Base-by-base conservation (phyloP, 2,329 filamentous ascomycete species). In the Camillea tinctor region DNA sequence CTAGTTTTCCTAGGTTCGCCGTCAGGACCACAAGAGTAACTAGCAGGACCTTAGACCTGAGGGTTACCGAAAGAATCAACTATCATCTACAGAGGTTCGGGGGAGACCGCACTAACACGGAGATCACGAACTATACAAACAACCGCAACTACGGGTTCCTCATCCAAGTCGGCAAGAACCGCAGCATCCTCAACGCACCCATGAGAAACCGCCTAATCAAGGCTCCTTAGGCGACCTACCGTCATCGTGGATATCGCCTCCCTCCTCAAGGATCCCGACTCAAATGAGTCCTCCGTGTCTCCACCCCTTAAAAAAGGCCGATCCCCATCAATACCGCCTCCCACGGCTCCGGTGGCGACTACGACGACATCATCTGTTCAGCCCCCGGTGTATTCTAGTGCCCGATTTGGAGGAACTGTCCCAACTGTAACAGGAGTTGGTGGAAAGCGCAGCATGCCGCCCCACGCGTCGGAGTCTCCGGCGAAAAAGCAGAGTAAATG, bases 401-500 rank as follows among this genome's bases (percentile, higher is more conserved):
- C 65, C 21, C 67, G 59, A 48, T 44, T 62, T 61, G 73, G 66
- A 66, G 73, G 62, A 53, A 60, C 74, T 72, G 71, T 71, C 61
- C 69, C 74, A 58, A 68, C 71, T 54, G 54, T 68, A 40, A 62
- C 64, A 61, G 69, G 64, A 64, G 63, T 67, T 50, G 62, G 72
- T 55, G 73, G 71, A 64, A 85, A 80, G 74, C 81, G 80, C 73
- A 80, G 73, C 68, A 81, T 84, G 80, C 76, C 80, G 63, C 74
- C 83, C 30, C 83, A 88, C 71, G 77, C 79, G 17, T 73, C 80
- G 30, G 84, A 88, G 68, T 90, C 88, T 44, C 92, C 91, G 20
- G 91, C 92, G 36, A 96, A 95, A 80, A 96, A 94, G 78, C 93
- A 97, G 76, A 96, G 92, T 73, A 98, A 98, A 77, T 98, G 95